These are phyloP conservation scores for Emergomyces orientalis DNA, from an alignment of 2,329 filamentous ascomycete genomes.

Conservation along the genomic window DNA sequence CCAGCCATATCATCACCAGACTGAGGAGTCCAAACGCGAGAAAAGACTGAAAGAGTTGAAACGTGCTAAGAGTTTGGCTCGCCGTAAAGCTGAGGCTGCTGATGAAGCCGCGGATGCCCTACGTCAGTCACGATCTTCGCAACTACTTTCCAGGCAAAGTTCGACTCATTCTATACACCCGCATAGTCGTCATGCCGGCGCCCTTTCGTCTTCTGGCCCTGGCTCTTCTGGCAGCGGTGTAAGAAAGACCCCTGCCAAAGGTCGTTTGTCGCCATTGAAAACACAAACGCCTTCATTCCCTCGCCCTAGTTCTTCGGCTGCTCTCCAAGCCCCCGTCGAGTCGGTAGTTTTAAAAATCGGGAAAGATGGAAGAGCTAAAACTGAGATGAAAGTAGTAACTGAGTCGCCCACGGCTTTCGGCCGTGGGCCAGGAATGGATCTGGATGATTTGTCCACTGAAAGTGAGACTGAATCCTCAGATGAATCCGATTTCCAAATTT, in stretches of 20 bases:
- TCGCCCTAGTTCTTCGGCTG: constrained; percentile 25
- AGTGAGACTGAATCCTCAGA: constrained; percentile 33
- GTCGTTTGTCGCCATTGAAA: constrained; percentile 36
- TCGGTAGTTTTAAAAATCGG: constrained; percentile 41
- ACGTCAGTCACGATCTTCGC: constrained; percentile 18
- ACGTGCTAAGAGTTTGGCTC: constrained; percentile 25
- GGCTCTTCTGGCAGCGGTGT: constrained; percentile 25
- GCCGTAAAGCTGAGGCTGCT: constrained; percentile 21
- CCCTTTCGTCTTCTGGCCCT: constrained; percentile 22
- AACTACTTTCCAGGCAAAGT: constrained; percentile 34
- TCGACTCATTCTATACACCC: constrained; percentile 29
- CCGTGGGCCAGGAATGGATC: constrained; percentile 30
- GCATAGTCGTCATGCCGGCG: constrained; percentile 24
- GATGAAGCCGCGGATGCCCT: constrained; percentile 24
- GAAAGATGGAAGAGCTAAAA: constrained; percentile 40
- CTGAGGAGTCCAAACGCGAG: constrained; percentile 39
- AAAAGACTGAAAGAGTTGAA: constrained; percentile 26
- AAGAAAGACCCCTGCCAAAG: constrained; percentile 36
- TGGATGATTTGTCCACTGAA: constrained; percentile 37
- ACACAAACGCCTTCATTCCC: constrained; percentile 25
- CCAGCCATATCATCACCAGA: constrained; percentile 43
- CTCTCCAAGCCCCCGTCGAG: constrained; percentile 29
- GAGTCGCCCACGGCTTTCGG: constrained; percentile 22
- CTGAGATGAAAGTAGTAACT: constrained; percentile 33
- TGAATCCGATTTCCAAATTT: constrained; percentile 31